Evolutionary conservation across 305 asterid genomes (phyloP), one percentile per base, ranked within the genome.

Genomic region (Vinca major): DNA sequence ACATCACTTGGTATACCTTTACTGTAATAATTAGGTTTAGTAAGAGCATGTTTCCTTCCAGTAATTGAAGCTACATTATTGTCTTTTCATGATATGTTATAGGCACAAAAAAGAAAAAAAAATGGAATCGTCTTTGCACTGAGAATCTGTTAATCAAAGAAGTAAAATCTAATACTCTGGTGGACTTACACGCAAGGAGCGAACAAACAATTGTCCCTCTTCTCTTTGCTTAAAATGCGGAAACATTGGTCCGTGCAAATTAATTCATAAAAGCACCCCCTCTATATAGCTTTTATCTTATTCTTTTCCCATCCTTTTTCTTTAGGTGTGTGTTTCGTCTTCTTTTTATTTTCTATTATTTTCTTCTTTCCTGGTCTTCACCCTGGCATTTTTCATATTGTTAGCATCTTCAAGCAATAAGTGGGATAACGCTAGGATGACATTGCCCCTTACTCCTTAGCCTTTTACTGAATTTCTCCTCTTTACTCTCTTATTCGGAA

Each of bases 1-100:
- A 77, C 98, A 91, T 72, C 98, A 91, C 80, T 86, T 91, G 95
- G 98, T 91, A 87, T 74, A 73, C 70, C 52, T 72, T 55, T 67
- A 17, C 69, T 60, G 67, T 65, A 65, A 19, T 20, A 65, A 21
- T 21, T 65, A 48, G 17, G n/a, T 13, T 13, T 65, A 51, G 21
- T 33, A 49, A 65, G 21, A 19, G 41, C 49, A 45, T 48, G 21
- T 36, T 26, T 48, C 16, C 0, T 39, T 9, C 65, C 48, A 39
- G 2, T 39, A 60, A 37, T 7, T 37, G 48, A 61, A 16, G 26
- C 13, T 37, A 39, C 16, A 61, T 16, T 41, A 61, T 61, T 55
- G 4, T 52, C n/a, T 21, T 55, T 55, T 10, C 2, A 60, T 37
- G 47, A 21, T 37, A 37, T 60, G 7, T 37, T 37, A 60, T 14